phyloP scores from a whole-genome alignment of 306 rosid genomes.

The Vicia faba region DNA sequence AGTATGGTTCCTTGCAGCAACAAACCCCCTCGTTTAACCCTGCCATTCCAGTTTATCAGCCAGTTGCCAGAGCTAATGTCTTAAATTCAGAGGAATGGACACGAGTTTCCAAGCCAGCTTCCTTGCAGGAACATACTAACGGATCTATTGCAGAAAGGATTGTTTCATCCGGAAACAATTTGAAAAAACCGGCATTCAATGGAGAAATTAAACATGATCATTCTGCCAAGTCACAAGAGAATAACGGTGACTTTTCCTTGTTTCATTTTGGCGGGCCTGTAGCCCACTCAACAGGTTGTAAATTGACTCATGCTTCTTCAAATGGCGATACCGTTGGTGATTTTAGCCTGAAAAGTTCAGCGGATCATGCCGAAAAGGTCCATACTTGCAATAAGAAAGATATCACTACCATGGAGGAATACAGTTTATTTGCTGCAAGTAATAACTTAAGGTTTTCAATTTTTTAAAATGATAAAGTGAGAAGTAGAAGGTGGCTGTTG shows the following conservation, averaged over 20 bases:
- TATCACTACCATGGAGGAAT: conserved; percentile 71
- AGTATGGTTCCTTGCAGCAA: conserved; percentile 78
- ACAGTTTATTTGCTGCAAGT: conserved; percentile 90
- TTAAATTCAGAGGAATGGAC: conserved; percentile 49
- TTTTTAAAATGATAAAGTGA: conserved; percentile 64
- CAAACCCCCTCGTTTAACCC: conserved; percentile 63
- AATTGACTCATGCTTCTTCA: conserved; percentile 45
- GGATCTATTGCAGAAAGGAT: conserved; percentile 50
- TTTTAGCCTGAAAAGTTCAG: conserved; percentile 46
- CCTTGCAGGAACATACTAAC: conserved; percentile 47
- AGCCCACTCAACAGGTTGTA: conserved; percentile 62
- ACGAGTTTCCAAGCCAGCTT: conserved; percentile 49
- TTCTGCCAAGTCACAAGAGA: conserved; percentile 51
- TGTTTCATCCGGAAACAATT: conserved; percentile 45
- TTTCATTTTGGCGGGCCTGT: conserved; percentile 96
- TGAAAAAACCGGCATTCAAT: conserved; percentile 42
- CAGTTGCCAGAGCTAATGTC: conserved; percentile 53
- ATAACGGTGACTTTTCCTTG: conserved; percentile 67
- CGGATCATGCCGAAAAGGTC: conserved; percentile 53
- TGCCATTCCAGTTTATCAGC: conserved; percentile 74
- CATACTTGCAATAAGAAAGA: conserved; percentile 64
- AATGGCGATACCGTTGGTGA: conserved; percentile 50
- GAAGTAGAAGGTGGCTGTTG: conserved; percentile 67
- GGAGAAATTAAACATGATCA: conserved; percentile 50
- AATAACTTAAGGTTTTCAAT: conserved; percentile 70